phyloP scores from a whole-genome alignment of 2,329 filamentous ascomycete genomes.

The Verticillium nubilum region DNA sequence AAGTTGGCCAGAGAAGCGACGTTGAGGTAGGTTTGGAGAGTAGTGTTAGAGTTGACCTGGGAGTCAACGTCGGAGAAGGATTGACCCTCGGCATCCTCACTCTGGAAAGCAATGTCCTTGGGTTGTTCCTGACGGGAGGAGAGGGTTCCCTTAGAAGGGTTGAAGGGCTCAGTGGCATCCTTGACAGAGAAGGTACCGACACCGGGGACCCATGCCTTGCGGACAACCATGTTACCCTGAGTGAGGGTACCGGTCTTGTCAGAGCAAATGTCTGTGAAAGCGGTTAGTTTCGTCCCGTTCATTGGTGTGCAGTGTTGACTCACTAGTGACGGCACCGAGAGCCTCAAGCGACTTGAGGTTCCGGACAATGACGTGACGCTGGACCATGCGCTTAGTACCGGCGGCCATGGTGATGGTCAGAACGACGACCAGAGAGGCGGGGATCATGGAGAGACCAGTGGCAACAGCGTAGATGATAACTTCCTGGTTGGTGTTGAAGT shows the following conservation, averaged over 20 bases:
- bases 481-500: slow-evolving; percentile 29
- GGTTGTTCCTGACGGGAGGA: slow-evolving; percentile 29
- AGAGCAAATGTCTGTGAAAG: slow-evolving; percentile 42
- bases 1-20: slow-evolving; percentile 62
- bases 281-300: background rate
- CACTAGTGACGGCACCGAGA: slow-evolving; percentile 46
- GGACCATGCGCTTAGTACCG: slow-evolving; percentile 49
- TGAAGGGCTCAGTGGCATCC: slow-evolving; percentile 48
- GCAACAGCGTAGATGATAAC: slow-evolving; percentile 39
- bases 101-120: slow-evolving; percentile 25
- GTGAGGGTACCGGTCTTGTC: slow-evolving; percentile 54
- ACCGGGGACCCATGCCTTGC: slow-evolving; percentile 46
- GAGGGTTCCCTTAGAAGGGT: slow-evolving; percentile 47
- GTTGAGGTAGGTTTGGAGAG: slow-evolving; percentile 51
- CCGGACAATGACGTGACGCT: slow-evolving; percentile 46
- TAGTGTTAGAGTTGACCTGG: slow-evolving; percentile 29
- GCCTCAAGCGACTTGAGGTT: slow-evolving; percentile 47
- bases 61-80: slow-evolving; percentile 30
- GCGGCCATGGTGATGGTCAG: slow-evolving; percentile 56
- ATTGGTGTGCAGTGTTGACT: background rate
- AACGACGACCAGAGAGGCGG: slow-evolving; percentile 42
- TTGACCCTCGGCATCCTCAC: slow-evolving; percentile 20
- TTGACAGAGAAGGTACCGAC: slow-evolving; percentile 40
- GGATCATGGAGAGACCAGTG: slow-evolving; percentile 44
- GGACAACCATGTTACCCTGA: slow-evolving; percentile 48